phyloP scores from a whole-genome alignment of 805 yeast species.

The Yarrowia bubula region DNA sequence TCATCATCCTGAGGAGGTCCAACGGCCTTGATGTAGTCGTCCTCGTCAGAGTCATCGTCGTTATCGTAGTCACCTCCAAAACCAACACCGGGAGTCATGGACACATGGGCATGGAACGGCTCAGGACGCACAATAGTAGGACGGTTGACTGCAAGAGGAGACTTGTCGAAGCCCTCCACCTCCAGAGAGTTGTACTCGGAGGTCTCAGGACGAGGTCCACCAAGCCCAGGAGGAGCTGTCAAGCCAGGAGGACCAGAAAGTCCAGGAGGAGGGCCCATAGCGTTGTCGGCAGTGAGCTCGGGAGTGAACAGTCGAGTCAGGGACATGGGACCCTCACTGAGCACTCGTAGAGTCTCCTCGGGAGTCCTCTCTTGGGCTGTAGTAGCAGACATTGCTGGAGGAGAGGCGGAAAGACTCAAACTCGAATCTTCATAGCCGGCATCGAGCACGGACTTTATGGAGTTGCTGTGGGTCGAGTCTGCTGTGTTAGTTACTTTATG shows the following conservation, averaged over 20 bases:
- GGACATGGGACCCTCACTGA: slow-evolving; percentile 4
- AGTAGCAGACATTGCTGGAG: background rate
- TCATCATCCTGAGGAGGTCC: slow-evolving; percentile 3
- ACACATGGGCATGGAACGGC: slow-evolving; percentile 8
- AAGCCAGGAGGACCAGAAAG: background rate
- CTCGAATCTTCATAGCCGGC: slow-evolving; percentile 15
- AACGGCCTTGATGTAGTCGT: background rate
- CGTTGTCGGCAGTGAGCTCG: background rate
- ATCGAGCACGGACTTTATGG: slow-evolving; percentile 1
- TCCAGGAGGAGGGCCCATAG: background rate
- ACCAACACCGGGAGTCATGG: slow-evolving; percentile 6
- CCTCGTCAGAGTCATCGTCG: background rate
- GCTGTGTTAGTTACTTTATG: slow-evolving; percentile 12
- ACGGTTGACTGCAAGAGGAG: background rate
- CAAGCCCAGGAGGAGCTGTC: background rate
- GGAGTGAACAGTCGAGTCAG: background rate
- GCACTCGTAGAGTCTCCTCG: background rate
- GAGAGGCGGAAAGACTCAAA: background rate
- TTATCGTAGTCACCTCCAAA: background rate
- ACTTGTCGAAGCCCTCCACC: background rate
- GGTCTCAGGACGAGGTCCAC: slow-evolving; percentile 11
- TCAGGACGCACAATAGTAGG: background rate
- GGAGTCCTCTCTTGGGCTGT: background rate
- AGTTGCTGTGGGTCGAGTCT: too few species aligned
- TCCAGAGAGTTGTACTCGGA: background rate